phyloP scores from a whole-genome alignment of 2,329 filamentous ascomycete species.

The Teratosphaeriaceae sp. region DNA sequence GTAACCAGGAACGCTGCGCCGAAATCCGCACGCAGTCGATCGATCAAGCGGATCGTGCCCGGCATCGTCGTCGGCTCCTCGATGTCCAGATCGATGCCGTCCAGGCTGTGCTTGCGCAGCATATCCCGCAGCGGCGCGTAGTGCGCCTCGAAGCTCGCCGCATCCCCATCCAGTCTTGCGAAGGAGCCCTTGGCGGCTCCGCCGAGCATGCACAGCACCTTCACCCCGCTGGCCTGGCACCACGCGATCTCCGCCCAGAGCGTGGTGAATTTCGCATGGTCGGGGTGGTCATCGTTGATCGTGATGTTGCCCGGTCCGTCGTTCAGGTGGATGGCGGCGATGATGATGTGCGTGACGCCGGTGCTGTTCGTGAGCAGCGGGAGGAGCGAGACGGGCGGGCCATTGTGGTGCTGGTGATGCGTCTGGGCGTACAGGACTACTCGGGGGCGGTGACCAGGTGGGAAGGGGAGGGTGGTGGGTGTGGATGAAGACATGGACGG shows the following conservation, averaged over 20 bases:
- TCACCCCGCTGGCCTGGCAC: slow-evolving; percentile 67
- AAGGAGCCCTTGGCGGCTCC: slow-evolving; percentile 75
- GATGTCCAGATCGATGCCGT: slow-evolving; percentile 72
- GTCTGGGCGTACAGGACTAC: slow-evolving; percentile 60
- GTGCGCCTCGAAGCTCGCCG: slow-evolving; percentile 61
- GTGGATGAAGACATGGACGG: slow-evolving; percentile 1
- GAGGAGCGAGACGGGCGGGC: slow-evolving; percentile 53
- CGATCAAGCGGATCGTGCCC: slow-evolving; percentile 50
- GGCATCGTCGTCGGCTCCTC: slow-evolving; percentile 67
- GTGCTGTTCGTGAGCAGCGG: slow-evolving; percentile 54
- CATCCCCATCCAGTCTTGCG: slow-evolving; percentile 50
- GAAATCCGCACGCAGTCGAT: slow-evolving; percentile 54
- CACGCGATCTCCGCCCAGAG: slow-evolving; percentile 73
- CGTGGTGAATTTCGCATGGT: slow-evolving; percentile 55
- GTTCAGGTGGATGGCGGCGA: slow-evolving; percentile 83
- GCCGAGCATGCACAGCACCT: slow-evolving; percentile 79
- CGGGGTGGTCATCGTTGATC: slow-evolving; percentile 71
- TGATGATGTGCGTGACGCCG: slow-evolving; percentile 71
- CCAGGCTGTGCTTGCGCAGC: slow-evolving; percentile 54
- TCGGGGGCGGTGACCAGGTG: slow-evolving; percentile 29
- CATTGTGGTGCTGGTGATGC: slow-evolving; percentile 46
- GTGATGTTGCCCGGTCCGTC: slow-evolving; percentile 58
- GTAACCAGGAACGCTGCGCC: slow-evolving; percentile 67
- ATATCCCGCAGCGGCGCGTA: slow-evolving; percentile 63
- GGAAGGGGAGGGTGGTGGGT: neutral